A percentile compares a stretch with the other conserved stretches of the same genome.
phyloP scores from a whole-genome alignment of 768 basidiomycete genomes.

The Pleurotus cornucopiae region DNA sequence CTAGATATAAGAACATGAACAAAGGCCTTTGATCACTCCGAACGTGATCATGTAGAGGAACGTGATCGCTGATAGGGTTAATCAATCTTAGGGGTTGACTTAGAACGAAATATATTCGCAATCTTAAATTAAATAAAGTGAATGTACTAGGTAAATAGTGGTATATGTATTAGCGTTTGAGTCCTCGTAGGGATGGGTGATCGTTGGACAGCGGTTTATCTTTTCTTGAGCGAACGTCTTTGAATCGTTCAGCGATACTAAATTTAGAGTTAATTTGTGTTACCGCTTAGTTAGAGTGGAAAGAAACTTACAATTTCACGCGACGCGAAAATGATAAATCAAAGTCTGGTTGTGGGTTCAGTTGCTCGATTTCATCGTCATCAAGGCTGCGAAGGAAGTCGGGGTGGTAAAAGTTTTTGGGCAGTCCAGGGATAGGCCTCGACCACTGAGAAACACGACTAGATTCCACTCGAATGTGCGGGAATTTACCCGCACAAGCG shows the following conservation, averaged over 20 bases:
- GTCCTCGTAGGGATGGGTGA: background rate
- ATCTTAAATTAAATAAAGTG: too few species aligned
- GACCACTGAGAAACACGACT: background rate
- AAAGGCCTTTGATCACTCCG: too few species aligned
- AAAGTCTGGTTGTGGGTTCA: background rate
- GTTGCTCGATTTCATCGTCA: conserved; percentile 3
- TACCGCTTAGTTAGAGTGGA: background rate
- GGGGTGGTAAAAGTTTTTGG: conserved; percentile 10
- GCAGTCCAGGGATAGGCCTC: conserved; percentile 4
- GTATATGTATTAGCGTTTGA: too few species aligned
- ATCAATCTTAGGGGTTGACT: too few species aligned
- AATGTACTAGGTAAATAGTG: too few species aligned
- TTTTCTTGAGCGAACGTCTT: background rate
- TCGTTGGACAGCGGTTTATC: background rate
- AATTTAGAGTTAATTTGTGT: background rate
- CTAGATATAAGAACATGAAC: too few species aligned
- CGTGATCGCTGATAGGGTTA: too few species aligned
- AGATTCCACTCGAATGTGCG: conserved; percentile 6
- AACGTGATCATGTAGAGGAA: too few species aligned
- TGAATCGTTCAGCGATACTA: background rate
- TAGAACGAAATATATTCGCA: too few species aligned
- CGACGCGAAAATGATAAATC: background rate
- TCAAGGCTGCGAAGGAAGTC: conserved; percentile 4
- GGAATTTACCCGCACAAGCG: conserved; percentile 7
- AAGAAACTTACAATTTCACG: background rate